Conservation (phyloP, 768 basidiomycete species). For the Stropharia rugosoannulata region DNA sequence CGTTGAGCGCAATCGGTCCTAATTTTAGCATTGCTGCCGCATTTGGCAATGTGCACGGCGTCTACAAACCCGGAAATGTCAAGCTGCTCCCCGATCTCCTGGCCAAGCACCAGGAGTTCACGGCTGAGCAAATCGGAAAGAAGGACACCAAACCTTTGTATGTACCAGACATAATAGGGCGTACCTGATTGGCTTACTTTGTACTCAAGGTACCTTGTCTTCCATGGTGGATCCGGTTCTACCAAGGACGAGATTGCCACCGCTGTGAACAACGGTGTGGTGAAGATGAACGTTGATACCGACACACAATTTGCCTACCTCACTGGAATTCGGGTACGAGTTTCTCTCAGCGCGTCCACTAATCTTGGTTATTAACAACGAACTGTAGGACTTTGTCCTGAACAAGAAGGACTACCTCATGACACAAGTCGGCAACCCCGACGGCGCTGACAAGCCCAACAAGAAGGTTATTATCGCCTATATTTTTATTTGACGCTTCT, state of each 20-base stretch:
- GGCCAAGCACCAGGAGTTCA: constrained; percentile 84
- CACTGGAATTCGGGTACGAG: constrained; percentile 65
- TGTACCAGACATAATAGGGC: constrained; percentile 25
- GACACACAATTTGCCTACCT: constrained; percentile 95
- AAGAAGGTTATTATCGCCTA: constrained; percentile 70
- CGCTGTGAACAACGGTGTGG: constrained; percentile 88
- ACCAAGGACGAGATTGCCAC: constrained; percentile 93
- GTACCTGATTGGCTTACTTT: neutral
- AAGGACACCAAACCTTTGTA: constrained; percentile 78
- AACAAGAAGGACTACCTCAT: constrained; percentile 88
- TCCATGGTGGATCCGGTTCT: constrained; percentile 99
- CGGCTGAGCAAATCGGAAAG: constrained; percentile 64
- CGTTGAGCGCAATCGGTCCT: constrained; percentile 81
- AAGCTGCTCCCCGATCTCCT: constrained; percentile 89
- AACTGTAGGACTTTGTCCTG: constrained; percentile 71
- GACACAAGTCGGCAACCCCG: constrained; percentile 95
- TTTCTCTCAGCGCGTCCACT: neutral
- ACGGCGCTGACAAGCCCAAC: constrained; percentile 96
- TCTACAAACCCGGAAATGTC: constrained; percentile 99
- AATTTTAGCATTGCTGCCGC: constrained; percentile 98
- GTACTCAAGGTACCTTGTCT: constrained; percentile 83
- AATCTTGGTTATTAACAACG: neutral
- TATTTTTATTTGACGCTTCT: neutral
- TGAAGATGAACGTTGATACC: constrained; percentile 99
- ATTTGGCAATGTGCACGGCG: constrained; percentile 98